Evolutionary conservation across 768 basidiomycete species (phyloP).

Genomic region (Lanmaoa pseudosensibilis): DNA sequence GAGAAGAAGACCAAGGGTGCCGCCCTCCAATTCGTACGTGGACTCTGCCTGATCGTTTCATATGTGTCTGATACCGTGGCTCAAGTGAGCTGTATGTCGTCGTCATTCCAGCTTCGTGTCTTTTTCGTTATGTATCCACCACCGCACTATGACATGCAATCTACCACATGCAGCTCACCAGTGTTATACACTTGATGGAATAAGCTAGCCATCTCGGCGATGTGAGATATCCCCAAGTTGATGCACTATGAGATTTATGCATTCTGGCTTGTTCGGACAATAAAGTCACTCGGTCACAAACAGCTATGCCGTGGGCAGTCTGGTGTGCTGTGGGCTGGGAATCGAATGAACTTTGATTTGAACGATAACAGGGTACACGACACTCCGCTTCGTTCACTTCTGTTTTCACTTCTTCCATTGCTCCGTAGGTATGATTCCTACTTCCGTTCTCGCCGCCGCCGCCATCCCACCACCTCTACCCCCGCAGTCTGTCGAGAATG

Average conservation of each 20-base stretch:
- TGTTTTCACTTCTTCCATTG: too few species aligned
- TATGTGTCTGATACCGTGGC: slow-evolving; percentile 2
- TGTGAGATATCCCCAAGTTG: not conserved
- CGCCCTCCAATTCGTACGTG: slow-evolving; percentile 88
- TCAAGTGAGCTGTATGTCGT: slow-evolving; percentile 23
- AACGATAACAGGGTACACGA: too few species aligned
- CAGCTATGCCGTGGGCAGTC: too few species aligned
- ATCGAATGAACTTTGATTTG: too few species aligned
- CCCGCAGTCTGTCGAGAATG: slow-evolving; percentile 17
- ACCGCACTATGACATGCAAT: slow-evolving; percentile 30
- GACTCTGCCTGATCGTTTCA: not conserved
- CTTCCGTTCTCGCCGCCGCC: not conserved
- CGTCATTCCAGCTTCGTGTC: slow-evolving; percentile 15
- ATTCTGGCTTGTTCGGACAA: too few species aligned
- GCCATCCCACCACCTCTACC: slow-evolving; percentile 6
- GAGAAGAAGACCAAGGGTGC: slow-evolving; percentile 99
- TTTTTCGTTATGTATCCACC: slow-evolving; percentile 27
- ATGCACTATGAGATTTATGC: too few species aligned
- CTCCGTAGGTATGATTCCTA: not conserved
- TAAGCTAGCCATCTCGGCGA: not conserved
- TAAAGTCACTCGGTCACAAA: too few species aligned
- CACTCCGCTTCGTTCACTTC: too few species aligned
- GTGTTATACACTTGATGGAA: not conserved
- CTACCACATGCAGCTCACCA: slow-evolving; percentile 19
- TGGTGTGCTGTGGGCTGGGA: too few species aligned